These are phyloP conservation scores for Chrysochromulina parva DNA, from an alignment of 78 protist species.

Conservation along the genomic window DNA sequence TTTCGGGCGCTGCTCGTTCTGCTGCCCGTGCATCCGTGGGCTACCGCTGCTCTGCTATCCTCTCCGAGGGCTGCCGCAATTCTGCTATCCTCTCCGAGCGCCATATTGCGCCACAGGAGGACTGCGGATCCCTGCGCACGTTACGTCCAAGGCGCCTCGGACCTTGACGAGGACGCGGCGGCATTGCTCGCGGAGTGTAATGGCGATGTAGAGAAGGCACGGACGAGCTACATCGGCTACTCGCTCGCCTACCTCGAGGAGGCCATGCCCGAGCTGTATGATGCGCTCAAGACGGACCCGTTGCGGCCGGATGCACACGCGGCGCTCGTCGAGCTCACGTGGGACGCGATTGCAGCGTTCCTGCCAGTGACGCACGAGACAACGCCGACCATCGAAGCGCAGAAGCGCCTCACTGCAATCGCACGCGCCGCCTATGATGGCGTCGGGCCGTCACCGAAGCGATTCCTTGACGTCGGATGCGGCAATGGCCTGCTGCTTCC, in stretches of 20 bases:
- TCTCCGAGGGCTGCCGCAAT: too few relatives aligned
- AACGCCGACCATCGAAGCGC: neutral
- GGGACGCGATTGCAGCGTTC: neutral
- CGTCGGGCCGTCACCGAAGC: neutral
- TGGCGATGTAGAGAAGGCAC: neutral
- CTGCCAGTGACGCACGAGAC: neutral
- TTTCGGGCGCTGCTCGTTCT: too few relatives aligned
- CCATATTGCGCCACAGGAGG: too few relatives aligned
- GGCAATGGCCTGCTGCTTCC: neutral
- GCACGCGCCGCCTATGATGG: neutral
- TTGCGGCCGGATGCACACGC: neutral
- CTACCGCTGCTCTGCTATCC: too few relatives aligned
- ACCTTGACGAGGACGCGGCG: neutral
- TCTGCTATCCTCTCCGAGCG: too few relatives aligned
- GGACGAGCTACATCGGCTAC: neutral
- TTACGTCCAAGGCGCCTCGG: too few relatives aligned
- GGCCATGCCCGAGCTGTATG: neutral
- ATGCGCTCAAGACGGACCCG: neutral
- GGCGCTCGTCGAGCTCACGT: neutral
- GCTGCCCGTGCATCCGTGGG: too few relatives aligned
- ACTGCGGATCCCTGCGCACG: too few relatives aligned
- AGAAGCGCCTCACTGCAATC: neutral
- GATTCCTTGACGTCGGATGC: conserved; percentile 1
- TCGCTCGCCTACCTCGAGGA: conserved; percentile 1
- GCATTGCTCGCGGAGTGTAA: neutral